phyloP scores from a whole-genome alignment of 352 stramenopile genomes.

The Phytophthora fragariae region DNA sequence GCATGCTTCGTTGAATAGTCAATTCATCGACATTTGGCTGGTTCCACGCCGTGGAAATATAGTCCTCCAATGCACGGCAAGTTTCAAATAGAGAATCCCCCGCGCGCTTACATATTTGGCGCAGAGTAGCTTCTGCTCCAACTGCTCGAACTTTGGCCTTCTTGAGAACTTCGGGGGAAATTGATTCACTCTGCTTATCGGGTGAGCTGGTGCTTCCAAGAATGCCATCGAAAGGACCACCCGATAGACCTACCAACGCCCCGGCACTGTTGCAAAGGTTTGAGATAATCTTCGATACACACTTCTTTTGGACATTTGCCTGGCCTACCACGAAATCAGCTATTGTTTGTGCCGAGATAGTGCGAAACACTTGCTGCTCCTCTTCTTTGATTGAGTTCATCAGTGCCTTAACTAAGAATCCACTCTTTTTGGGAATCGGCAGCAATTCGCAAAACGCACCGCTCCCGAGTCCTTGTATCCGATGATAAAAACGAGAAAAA shows the following conservation, averaged over 20 bases:
- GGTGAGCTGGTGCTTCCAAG: conserved; percentile 5
- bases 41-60: conserved; percentile 50
- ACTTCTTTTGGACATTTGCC: conserved; percentile 64
- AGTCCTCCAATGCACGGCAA: conserved; percentile 45
- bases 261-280: conserved; percentile 79
- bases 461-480: conserved; percentile 72
- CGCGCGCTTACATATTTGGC: conserved; percentile 46
- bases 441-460: conserved; percentile 65
- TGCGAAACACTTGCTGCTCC: conserved; percentile 50
- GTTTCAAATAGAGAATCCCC: conserved; percentile 45
- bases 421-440: conserved; percentile 67
- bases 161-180: conserved; percentile 37
- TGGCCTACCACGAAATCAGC: conserved; percentile 68
- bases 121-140: conserved; percentile 55
- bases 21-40: conserved; percentile 30
- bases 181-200: neutral
- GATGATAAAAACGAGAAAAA: conserved; percentile 57
- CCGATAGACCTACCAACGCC: conserved; percentile 42
- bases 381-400: conserved; percentile 86
- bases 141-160: conserved; percentile 47
- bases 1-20: conserved; percentile 57
- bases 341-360: conserved; percentile 57
- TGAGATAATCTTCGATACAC: conserved; percentile 77
- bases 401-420: conserved; percentile 79
- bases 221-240: conserved; percentile 13